Base-by-base conservation (phyloP, 139 green algal genomes). In the Chlorella sorokiniana region DNA sequence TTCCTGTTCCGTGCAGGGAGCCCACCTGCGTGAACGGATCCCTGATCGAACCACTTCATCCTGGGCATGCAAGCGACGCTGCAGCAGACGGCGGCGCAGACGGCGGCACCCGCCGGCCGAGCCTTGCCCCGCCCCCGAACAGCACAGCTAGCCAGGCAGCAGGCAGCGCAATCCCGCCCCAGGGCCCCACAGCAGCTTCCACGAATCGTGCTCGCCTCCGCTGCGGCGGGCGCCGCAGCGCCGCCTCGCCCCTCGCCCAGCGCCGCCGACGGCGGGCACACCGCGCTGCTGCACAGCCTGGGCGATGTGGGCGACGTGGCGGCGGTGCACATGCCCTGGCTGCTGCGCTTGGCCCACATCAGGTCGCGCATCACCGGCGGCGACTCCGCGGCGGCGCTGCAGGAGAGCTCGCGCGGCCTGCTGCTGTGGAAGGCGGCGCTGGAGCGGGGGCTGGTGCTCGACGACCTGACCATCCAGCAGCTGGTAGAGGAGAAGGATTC, bases 291-390 rank as follows among this genome's bases (percentile, higher is more conserved):
- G 37, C 89, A 94, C 61, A 90, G 92, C 3, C 90, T 97, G 33
- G 93, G 93, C 10, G 87, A 90, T 27, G 79, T 96, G 8, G 93
- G 93, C 0, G 91, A 94, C 62, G 84, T 97, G 10, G 33, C 90
- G 0, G 72, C 93, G 0, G 40, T 68, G 5, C 87, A 92, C 59
- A 87, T 97, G 86, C 93, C 93, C 14, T 95, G 84, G 88, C 81
- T 97, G 23, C 81, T 97, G 67, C 90, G 93, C 35, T 83, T 97
- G 6, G 88, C 92, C 0, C 89, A 97, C 76, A 83, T 95, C 37
- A 81, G 75, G 73, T 90, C 51, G 38, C 61, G 31, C 14, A 61
- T 72, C 41, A 37, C 75, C 0, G 86, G 86, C 23, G 82, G 69
- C 6, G 89, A 94, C 76, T 93, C 89, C 4, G 69, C 74, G 20